Percentiles rank a stretch among this genome's conserved stretches.
These are phyloP conservation scores for Boletus sp. DNA, from an alignment of 768 basidiomycete species.

Conservation along the genomic window DNA sequence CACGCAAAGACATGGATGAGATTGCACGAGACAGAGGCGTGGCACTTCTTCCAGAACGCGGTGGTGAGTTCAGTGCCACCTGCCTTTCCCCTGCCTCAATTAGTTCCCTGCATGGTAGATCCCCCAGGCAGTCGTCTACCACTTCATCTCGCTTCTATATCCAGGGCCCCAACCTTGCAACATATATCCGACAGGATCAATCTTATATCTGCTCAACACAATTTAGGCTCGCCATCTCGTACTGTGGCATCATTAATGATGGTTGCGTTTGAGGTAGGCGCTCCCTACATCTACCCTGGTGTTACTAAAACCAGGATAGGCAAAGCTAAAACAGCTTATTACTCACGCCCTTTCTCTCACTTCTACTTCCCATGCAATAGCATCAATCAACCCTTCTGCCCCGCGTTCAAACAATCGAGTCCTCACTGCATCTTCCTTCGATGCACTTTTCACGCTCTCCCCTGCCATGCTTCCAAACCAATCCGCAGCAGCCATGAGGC, in stretches of 20 bases:
- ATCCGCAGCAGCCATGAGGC: conserved; percentile 72
- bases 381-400: conserved; percentile 64
- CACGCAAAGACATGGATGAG: conserved; percentile 57
- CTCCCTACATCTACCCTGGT: not conserved
- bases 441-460: conserved; percentile 72
- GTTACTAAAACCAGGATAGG: conserved; percentile 37
- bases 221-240: conserved; percentile 56
- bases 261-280: conserved; percentile 71
- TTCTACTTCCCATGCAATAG: conserved; percentile 69
- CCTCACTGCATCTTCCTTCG: conserved; percentile 68
- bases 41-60: conserved; percentile 58
- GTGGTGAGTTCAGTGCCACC: conserved; percentile 41
- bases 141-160: conserved; percentile 70
- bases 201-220: conserved; percentile 77
- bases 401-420: conserved; percentile 40
- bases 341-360: conserved; percentile 77
- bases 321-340: conserved; percentile 80
- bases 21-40: conserved; percentile 70
- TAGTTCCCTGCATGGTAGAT: conserved; percentile 37
- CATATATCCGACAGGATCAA: conserved; percentile 79
- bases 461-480: conserved; percentile 77
- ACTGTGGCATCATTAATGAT: conserved; percentile 66
- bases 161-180: conserved; percentile 68
- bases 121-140: conserved; percentile 68
- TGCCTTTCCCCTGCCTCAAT: not conserved